phyloP scores from a whole-genome alignment of 1,284 basidiomycete genomes.

The Trichosporon faecale region DNA sequence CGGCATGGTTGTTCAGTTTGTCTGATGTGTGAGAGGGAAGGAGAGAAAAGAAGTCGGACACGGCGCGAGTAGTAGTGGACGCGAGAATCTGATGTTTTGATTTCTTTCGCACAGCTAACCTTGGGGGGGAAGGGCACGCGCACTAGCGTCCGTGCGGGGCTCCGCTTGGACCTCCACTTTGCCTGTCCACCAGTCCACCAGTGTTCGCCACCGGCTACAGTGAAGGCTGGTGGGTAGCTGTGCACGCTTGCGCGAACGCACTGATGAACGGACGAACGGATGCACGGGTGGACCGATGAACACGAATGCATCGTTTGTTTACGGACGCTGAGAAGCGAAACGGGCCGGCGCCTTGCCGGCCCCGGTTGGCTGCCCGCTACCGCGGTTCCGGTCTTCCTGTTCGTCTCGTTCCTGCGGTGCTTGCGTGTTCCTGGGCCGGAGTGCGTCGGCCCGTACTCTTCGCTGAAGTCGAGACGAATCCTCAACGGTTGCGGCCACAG shows the following conservation, averaged over 20 bases:
- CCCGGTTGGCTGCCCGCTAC: neutral
- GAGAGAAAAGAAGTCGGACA: neutral
- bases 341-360: too few relatives aligned
- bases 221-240: neutral
- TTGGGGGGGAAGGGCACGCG: neutral
- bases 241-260: neutral
- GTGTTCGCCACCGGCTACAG: neutral
- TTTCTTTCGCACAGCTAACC: neutral
- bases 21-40: neutral
- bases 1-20: neutral
- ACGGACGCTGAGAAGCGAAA: neutral
- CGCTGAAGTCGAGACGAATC: too few relatives aligned
- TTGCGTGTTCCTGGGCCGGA: neutral
- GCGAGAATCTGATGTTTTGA: neutral
- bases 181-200: neutral
- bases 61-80: too few relatives aligned
- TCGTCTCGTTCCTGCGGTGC: neutral
- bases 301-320: neutral
- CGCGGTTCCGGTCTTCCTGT: neutral
- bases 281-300: neutral
- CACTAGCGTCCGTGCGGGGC: conserved; percentile 1
- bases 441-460: neutral
- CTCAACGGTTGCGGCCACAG: neutral
- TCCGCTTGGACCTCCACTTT: neutral
- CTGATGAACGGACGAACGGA: neutral